Conservation (phyloP, 2,329 filamentous ascomycete genomes). For the Myriosclerotinia scirpicola region DNA sequence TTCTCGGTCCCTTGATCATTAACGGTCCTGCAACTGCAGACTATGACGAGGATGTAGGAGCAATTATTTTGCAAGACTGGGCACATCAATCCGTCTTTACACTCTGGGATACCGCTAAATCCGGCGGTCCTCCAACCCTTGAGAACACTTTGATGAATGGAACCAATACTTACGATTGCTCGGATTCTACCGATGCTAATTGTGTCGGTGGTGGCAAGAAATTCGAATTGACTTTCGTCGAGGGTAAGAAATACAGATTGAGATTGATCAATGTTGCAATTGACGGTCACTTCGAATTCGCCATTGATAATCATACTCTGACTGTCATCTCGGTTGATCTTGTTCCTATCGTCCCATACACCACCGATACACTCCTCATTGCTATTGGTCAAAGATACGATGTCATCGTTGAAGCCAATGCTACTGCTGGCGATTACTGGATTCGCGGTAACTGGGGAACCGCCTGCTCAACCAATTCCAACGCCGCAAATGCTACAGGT, state of each 20-base stretch:
- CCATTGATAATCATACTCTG: constrained; percentile 57
- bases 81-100: constrained; percentile 32
- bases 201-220: constrained; percentile 38
- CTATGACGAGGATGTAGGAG: constrained; percentile 51
- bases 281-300: constrained; percentile 49
- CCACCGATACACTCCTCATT: constrained; percentile 52
- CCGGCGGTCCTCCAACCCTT: constrained; percentile 32
- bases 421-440: constrained; percentile 57
- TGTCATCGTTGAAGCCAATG: constrained; percentile 53
- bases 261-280: constrained; percentile 49
- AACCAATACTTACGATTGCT: constrained; percentile 36
- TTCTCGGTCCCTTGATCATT: constrained; percentile 60
- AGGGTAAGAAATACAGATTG: constrained; percentile 46
- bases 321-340: constrained; percentile 59
- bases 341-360: constrained; percentile 57
- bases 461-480: constrained; percentile 56
- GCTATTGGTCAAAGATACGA: constrained; percentile 54
- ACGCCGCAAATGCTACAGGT: constrained; percentile 48
- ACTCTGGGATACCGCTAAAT: constrained; percentile 35
- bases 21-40: constrained; percentile 57
- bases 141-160: constrained; percentile 40
- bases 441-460: constrained; percentile 50
- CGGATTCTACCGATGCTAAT: constrained; percentile 29
- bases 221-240: constrained; percentile 38
- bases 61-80: constrained; percentile 39